Evolutionary conservation across 2,329 filamentous ascomycete genomes (phyloP).

Genomic region (Lachnellula cervina): DNA sequence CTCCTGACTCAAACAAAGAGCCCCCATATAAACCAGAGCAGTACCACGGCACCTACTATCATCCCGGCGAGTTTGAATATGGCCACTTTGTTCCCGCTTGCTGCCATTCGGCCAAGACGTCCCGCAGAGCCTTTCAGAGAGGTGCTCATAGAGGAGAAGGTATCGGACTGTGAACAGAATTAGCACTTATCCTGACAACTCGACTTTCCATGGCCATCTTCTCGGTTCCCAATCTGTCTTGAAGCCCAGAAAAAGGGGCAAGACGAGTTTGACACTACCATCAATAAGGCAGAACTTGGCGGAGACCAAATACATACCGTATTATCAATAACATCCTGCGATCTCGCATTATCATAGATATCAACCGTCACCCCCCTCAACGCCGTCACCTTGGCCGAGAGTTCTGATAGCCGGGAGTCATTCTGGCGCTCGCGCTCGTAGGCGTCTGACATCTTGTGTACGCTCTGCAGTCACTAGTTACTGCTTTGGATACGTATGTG

Average conservation of each 20-base stretch:
- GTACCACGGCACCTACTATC: conserved; percentile 64
- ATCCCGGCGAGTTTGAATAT: conserved; percentile 87
- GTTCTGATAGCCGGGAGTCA: conserved; percentile 87
- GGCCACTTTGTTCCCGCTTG: conserved; percentile 83
- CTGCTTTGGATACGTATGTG: not conserved
- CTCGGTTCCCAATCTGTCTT: not conserved
- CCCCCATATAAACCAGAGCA: conserved; percentile 58
- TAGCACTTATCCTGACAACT: not conserved
- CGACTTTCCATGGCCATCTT: not conserved
- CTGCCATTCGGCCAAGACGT: conserved; percentile 84
- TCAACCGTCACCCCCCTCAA: conserved; percentile 92
- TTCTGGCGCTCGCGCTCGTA: conserved; percentile 86
- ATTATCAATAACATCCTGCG: conserved; percentile 82
- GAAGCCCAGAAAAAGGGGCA: not conserved
- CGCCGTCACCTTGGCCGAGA: conserved; percentile 84
- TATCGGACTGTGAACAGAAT: conserved; percentile 61
- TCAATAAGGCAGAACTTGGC: not conserved
- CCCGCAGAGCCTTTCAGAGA: conserved; percentile 79
- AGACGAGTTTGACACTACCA: not conserved
- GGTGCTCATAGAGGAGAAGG: conserved; percentile 81
- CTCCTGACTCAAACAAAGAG: conserved; percentile 25
- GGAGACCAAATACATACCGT: conserved; percentile 53
- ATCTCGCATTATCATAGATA: conserved; percentile 93
- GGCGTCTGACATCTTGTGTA: conserved; percentile 60
- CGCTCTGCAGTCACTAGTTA: not conserved